Conservation (phyloP, 768 basidiomycete genomes). For the Tricholoma sp. region DNA sequence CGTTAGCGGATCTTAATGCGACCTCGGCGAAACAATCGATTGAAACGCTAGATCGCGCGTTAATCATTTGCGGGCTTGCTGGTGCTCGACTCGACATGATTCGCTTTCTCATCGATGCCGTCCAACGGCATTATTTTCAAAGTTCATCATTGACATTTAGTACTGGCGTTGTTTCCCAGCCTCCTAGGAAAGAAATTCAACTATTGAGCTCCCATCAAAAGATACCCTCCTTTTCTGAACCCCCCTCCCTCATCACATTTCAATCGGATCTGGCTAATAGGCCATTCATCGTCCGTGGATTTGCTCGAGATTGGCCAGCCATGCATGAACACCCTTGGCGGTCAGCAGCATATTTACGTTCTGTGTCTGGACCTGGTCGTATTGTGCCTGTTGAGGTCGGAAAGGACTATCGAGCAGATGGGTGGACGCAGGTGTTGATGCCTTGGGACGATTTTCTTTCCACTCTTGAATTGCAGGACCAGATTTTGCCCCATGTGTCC, state of each 20-base stretch:
- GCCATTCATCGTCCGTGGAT: slow-evolving; percentile 75
- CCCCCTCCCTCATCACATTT: slow-evolving; percentile 60
- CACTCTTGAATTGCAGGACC: slow-evolving; percentile 32
- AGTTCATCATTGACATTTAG: slow-evolving; percentile 1
- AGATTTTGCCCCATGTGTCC: slow-evolving; percentile 13
- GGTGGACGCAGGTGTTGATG: slow-evolving; percentile 82
- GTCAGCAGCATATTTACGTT: slow-evolving; percentile 62
- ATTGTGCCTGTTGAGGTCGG: slow-evolving; percentile 91
- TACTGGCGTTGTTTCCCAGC: neutral
- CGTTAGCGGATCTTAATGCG: slow-evolving; percentile 31
- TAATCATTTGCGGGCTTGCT: slow-evolving; percentile 79
- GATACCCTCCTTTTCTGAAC: slow-evolving; percentile 36
- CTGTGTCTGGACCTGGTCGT: slow-evolving; percentile 72
- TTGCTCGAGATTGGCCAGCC: slow-evolving; percentile 76
- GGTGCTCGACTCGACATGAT: slow-evolving; percentile 58
- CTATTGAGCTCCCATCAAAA: slow-evolving; percentile 19
- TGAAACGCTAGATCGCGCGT: slow-evolving; percentile 64
- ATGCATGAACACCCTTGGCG: slow-evolving; percentile 65
- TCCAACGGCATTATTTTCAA: slow-evolving; percentile 42
- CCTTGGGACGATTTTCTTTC: slow-evolving; percentile 72
- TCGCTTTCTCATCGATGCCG: slow-evolving; percentile 50
- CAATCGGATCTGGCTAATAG: slow-evolving; percentile 31
- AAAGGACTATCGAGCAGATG: slow-evolving; percentile 68
- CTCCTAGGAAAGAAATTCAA: neutral
- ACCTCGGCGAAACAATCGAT: slow-evolving; percentile 41